Evolutionary conservation across 768 basidiomycete species (phyloP), one percentile per base, ranked within the genome.

Genomic region (Exidia glandulosa): DNA sequence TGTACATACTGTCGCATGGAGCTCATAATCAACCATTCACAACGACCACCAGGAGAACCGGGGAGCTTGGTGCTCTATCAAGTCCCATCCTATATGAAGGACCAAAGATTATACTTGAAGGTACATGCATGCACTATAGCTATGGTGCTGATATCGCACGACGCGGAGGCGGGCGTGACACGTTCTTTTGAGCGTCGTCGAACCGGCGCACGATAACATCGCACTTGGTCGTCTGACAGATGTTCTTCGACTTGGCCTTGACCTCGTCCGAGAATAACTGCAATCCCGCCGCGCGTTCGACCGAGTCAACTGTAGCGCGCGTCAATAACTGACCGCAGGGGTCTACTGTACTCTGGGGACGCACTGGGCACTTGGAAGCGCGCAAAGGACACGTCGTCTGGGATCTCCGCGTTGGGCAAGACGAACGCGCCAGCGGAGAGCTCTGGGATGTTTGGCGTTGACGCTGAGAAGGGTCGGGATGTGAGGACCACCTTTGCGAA

Each of bases 401-500:
- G 82, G 62, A 99, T 98, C 58, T 81, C 75, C n/a, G 90, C 85
- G 71, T 99, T 99, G 0, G 96, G 96, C 13, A 99, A 80, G 5
- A 98, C 90, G 69, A 99, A 99, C 12, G 94, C 96, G 13, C 94
- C 96, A 2, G 88, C 83, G 0, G 90, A 83, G 48, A 95, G 76
- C 65, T 98, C 93, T 5, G 79, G 76, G 14, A 85, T 69, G 58
- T 88, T 76, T 5, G 84, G 90, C 1, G 79, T 86, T 34, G 80
- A 80, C 10, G 89, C 87, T 1, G 88, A 90, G 29, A 81, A 77
- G 0, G 90, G 87, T 63, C 81, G 81, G 0, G 90, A 80, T 2
- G 88, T 80, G 57, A 97, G 77, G 27, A 97, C 85, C 32, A 97
- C 94, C 72, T 98, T 98, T 32, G 95, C 94, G 70, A 98, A 98